These are phyloP conservation scores for Arctium minus DNA, from an alignment of 129 eudicot species.

Conservation along the genomic window DNA sequence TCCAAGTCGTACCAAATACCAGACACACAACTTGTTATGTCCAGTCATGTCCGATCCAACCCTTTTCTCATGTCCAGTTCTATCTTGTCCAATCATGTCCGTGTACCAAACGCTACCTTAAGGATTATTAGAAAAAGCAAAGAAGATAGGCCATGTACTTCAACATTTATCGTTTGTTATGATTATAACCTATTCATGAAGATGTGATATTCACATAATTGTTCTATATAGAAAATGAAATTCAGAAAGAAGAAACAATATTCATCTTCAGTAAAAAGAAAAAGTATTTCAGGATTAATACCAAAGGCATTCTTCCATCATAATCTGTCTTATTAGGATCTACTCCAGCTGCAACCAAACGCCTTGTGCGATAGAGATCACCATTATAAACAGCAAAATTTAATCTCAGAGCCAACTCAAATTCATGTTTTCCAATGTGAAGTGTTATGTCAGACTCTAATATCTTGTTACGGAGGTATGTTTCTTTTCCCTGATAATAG, in stretches of 20 bases:
- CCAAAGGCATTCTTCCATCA: slow-evolving; percentile 71
- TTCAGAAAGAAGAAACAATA: background rate
- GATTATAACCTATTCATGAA: background rate
- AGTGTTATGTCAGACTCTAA: slow-evolving; percentile 55
- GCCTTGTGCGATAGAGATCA: slow-evolving; percentile 42
- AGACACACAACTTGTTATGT: too few species aligned
- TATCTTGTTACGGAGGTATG: slow-evolving; percentile 32
- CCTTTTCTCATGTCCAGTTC: too few species aligned
- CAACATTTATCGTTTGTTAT: background rate
- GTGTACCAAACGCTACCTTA: too few species aligned
- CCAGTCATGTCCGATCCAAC: too few species aligned
- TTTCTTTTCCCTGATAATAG: slow-evolving; percentile 43
- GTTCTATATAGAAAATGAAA: background rate
- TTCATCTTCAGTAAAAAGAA: background rate
- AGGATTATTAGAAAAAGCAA: background rate
- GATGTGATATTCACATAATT: background rate
- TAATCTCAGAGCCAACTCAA: slow-evolving; percentile 50
- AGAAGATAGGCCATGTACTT: background rate
- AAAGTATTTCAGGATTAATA: slow-evolving; percentile 14
- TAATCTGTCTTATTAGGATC: slow-evolving; percentile 60
- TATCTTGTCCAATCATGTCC: too few species aligned
- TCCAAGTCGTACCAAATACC: too few species aligned
- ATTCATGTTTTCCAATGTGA: slow-evolving; percentile 55
- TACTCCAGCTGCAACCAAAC: slow-evolving; percentile 60
- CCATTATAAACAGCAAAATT: slow-evolving; percentile 59